Base-by-base conservation (phyloP, 2,329 filamentous ascomycete genomes). In the Pestalotiopsis sp. region DNA sequence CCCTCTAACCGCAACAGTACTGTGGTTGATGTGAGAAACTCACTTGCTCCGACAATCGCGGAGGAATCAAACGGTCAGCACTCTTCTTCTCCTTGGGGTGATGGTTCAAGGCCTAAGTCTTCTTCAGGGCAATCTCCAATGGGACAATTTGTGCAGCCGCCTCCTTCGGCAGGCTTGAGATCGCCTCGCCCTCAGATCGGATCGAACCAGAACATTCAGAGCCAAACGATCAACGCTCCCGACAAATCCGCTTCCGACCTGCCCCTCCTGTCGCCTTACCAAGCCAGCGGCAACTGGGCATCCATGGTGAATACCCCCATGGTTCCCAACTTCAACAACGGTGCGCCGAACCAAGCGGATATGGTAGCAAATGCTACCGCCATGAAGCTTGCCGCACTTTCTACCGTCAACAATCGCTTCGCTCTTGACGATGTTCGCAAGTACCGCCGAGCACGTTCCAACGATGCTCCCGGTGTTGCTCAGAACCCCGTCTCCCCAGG, bases 351-450 rank as follows among this genome's bases (percentile, higher is more conserved):
- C 67, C 94, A 98, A 78, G 94, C 94, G 17, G 96, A 99, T 76
- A 98, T 98, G 95, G 92, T 99, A 68, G 96, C 96, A 68, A 99
- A 98, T 77, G 96, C 96, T 30, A 98, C 96, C 17, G 96, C 96
- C 24, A 99, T 99, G 96, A 99, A 99, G 80, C 88, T 99, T 64
- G 96, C 96, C 59, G 96, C 96, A 20, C 85, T 99, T 59, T 98
- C 95, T 4, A 99, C 96, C 2, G 96, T 99, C 63, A 99, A 98
- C 84, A 99, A 98, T 80, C 92, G 96, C 56, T 97, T 99, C 75
- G 94, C 96, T 65, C 86, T 99, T 68, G 96, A 99, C 75, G 96
- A 99, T 78, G 95, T 97, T 70, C 93, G 94, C 76, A 98, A 98
- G 82, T 98, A 96, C 81, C 93, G 96, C 71, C 92, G 95, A 69